Conservation (phyloP, 1,284 basidiomycete species). For the Papiliotrema nemorosa region DNA sequence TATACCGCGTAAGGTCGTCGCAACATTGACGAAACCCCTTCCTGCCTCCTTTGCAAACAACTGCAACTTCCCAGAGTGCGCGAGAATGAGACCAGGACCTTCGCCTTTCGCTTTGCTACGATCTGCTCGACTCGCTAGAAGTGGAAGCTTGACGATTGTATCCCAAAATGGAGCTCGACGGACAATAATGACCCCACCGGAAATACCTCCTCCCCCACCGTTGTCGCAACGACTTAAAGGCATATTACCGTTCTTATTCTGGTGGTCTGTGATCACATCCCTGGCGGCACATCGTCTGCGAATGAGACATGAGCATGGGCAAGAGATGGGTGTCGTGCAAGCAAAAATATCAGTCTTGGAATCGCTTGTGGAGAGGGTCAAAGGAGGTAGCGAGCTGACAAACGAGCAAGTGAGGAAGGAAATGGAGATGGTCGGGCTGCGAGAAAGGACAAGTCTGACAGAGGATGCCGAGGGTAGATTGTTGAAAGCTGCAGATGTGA, state of each 20-base stretch:
- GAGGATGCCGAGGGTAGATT: constrained; percentile 13
- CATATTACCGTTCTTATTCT: constrained; percentile 45
- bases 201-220: constrained; percentile 24
- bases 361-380: constrained; percentile 25
- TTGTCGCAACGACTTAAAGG: constrained; percentile 39
- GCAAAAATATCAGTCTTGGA: constrained; percentile 41
- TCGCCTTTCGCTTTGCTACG: constrained; percentile 1
- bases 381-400: constrained; percentile 18
- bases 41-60: background rate
- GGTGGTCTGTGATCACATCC: constrained; percentile 46
- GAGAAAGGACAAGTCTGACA: constrained; percentile 25
- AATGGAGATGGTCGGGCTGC: constrained; percentile 48
- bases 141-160: background rate
- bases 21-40: too few relatives aligned
- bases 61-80: background rate
- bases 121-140: background rate
- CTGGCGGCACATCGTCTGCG: constrained; percentile 42
- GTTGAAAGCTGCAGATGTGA: constrained; percentile 29
- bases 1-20: too few relatives aligned
- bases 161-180: background rate
- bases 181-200: background rate
- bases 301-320: constrained; percentile 24
- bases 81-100: constrained; percentile 1
- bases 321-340: constrained; percentile 22
- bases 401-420: constrained; percentile 41